phyloP scores from a whole-genome alignment of 1,284 basidiomycete species.

The Kalmanozyma brasiliensis region DNA sequence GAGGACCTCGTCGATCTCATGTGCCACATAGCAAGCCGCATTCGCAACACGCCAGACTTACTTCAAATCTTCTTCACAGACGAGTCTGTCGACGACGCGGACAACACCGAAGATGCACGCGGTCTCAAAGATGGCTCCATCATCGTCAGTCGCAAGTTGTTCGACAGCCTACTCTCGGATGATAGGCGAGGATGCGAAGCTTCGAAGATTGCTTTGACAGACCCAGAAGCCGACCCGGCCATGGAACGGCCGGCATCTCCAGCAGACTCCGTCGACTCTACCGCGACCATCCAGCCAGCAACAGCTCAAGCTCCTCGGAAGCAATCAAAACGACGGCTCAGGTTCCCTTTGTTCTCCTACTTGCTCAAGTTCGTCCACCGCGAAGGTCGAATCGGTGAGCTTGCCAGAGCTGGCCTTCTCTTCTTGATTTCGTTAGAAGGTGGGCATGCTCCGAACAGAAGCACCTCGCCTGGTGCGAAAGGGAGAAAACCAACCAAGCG shows the following conservation, averaged over 20 bases:
- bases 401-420: constrained; percentile 87
- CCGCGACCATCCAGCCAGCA: constrained; percentile 42
- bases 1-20: constrained; percentile 62
- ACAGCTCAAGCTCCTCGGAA: constrained; percentile 16
- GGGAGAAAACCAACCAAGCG: constrained; percentile 14
- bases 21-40: constrained; percentile 60
- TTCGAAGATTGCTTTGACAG: no score
- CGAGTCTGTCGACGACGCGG: constrained; percentile 31
- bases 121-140: constrained; percentile 43
- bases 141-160: constrained; percentile 28
- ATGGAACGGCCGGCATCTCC: constrained; percentile 32
- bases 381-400: constrained; percentile 92
- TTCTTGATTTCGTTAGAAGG: constrained; percentile 85
- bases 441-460: constrained; percentile 2
- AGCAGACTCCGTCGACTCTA: constrained; percentile 39
- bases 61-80: constrained; percentile 60
- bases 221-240: background rate
- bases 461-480: background rate
- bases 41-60: constrained; percentile 59
- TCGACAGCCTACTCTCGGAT: constrained; percentile 7
- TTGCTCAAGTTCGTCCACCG: constrained; percentile 93
- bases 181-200: background rate
- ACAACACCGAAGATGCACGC: constrained; percentile 6
- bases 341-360: constrained; percentile 78
- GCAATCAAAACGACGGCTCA: constrained; percentile 25